phyloP scores from a whole-genome alignment of 495 filamentous ascomycete species.

The Talaromyces liani region DNA sequence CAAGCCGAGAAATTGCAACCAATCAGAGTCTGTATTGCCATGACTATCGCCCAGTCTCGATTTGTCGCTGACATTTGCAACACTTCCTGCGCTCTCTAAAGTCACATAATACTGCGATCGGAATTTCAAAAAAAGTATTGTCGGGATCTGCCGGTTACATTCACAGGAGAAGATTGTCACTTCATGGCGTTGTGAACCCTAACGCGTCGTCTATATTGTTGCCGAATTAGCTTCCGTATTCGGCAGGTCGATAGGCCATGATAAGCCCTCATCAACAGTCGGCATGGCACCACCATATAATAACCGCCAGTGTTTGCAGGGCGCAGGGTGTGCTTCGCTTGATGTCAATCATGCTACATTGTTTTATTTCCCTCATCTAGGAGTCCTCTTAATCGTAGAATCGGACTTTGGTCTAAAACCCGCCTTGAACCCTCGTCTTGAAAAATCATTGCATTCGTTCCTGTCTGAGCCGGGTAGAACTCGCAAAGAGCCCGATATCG shows the following conservation, averaged over 20 bases:
- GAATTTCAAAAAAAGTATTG: not conserved
- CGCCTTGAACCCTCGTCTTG: not conserved
- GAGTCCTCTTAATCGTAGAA: not conserved
- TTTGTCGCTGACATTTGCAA: not conserved
- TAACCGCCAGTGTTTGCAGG: not conserved
- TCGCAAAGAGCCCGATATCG: not conserved
- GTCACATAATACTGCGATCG: not conserved
- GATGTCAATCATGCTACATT: not conserved
- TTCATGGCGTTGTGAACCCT: not conserved
- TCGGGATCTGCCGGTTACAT: not conserved
- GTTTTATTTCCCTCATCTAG: not conserved
- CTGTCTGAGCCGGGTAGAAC: not conserved
- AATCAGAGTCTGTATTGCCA: not conserved
- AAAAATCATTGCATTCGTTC: not conserved
- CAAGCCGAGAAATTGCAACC: too few species aligned
- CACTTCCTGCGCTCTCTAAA: not conserved
- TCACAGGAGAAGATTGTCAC: not conserved
- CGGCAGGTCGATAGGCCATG: slow-evolving; percentile 1
- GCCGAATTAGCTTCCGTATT: not conserved
- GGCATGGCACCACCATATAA: not conserved
- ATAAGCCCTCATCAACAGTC: not conserved
- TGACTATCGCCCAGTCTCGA: not conserved
- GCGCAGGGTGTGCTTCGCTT: not conserved
- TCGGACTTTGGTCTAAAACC: not conserved
- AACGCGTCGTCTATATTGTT: not conserved